Conservation (phyloP, 495 filamentous ascomycete genomes). For the Penicillium angulare region DNA sequence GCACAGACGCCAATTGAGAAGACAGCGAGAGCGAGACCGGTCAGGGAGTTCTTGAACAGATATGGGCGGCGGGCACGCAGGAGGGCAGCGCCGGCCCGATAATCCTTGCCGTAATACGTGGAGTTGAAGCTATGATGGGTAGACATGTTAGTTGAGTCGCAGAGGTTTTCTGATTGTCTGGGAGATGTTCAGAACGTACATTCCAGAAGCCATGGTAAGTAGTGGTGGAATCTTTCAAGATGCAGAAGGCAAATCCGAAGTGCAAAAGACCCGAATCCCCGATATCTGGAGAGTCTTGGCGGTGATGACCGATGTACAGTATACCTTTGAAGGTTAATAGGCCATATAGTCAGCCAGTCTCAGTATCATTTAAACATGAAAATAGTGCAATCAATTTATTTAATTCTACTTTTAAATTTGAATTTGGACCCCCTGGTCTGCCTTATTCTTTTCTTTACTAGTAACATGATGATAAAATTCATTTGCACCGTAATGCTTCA, state of each 20-base stretch:
- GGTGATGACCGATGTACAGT: no score
- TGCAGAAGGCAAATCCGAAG: conserved; percentile 2
- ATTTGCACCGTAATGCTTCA: no score
- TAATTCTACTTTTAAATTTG: no score
- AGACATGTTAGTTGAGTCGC: conserved; percentile 9
- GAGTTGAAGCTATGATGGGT: conserved; percentile 60
- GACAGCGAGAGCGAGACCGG: conserved; percentile 65
- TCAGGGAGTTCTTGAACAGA: conserved; percentile 81
- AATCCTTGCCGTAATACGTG: conserved; percentile 86
- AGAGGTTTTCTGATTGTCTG: background rate
- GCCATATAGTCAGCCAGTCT: no score
- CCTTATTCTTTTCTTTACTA: no score
- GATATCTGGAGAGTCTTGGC: conserved; percentile 32
- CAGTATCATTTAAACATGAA: no score
- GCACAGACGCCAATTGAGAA: conserved; percentile 81
- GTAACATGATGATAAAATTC: no score
- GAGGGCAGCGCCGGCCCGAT: conserved; percentile 77
- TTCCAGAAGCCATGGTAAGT: conserved; percentile 41
- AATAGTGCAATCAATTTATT: no score
- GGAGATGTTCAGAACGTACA: conserved; percentile 30
- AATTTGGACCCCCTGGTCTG: no score
- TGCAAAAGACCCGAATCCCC: conserved; percentile 4
- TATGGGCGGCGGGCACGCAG: conserved; percentile 89
- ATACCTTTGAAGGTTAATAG: no score
- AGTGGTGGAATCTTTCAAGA: background rate